These are phyloP conservation scores for Physcomitrium patens DNA, from an alignment of 225 moss, liverwort and hornwort species.

Conservation along the genomic window DNA sequence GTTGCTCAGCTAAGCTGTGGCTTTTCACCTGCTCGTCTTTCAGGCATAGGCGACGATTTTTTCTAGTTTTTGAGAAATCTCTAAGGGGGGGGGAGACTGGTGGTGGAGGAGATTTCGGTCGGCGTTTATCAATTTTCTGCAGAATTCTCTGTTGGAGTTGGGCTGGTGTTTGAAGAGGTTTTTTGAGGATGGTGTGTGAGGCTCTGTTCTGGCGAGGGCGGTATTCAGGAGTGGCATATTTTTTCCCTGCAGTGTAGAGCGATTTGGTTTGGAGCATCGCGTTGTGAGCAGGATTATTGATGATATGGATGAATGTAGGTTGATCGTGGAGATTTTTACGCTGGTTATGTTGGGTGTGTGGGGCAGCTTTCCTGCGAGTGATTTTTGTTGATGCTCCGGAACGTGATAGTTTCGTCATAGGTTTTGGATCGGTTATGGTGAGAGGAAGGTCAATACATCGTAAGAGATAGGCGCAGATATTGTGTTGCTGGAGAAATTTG, in stretches of 20 bases:
- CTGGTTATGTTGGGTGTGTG: slow-evolving; percentile 23
- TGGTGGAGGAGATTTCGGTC: background rate
- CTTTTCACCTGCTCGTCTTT: background rate
- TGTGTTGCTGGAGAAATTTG: background rate
- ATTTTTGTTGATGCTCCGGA: background rate
- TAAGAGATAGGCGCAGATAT: background rate
- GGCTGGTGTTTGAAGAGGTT: background rate
- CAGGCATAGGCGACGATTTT: background rate
- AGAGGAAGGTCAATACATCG: background rate
- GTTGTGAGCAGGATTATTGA: background rate
- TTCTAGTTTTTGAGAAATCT: rapidly evolving
- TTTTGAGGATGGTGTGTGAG: slow-evolving; percentile 19
- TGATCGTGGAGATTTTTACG: slow-evolving; percentile 4
- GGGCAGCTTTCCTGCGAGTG: slow-evolving; percentile 1
- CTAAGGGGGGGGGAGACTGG: too few relatives aligned
- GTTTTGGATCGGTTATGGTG: slow-evolving; percentile 12
- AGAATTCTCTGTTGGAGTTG: background rate
- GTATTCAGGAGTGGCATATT: background rate
- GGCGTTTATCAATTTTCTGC: background rate
- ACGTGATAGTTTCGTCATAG: background rate
- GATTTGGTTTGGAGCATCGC: background rate
- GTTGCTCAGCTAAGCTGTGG: slow-evolving; percentile 10
- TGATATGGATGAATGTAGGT: slow-evolving; percentile 14
- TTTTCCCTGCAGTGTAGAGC: background rate
- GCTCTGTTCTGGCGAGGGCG: background rate